A percentile compares a stretch with the other conserved stretches of the same genome.
phyloP scores from a whole-genome alignment of 768 basidiomycete species.

The Mycena kentingensis region DNA sequence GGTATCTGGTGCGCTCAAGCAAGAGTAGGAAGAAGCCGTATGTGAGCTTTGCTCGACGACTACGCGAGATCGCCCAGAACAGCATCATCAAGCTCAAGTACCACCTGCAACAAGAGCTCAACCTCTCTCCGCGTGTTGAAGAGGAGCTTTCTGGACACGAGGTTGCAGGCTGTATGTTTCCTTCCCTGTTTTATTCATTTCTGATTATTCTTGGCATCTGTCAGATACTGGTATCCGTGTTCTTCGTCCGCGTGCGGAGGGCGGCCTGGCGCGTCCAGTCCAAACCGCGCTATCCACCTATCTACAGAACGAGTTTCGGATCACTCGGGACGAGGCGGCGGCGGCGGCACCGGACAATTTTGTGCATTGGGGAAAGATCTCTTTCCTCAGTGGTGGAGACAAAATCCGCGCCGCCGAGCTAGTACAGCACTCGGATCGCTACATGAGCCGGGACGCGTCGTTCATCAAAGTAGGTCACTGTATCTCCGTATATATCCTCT shows the following conservation, averaged over 20 bases:
- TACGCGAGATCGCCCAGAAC: slow-evolving; percentile 1
- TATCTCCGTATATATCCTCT: not conserved
- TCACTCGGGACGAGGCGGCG: not conserved
- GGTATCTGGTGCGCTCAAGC: slow-evolving; percentile 1
- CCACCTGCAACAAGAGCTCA: not conserved
- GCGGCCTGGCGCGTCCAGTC: not conserved
- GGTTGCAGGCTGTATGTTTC: not conserved
- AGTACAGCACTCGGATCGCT: not conserved
- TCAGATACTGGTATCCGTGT: slow-evolving; percentile 3
- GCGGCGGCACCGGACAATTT: not conserved
- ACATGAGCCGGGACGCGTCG: slow-evolving; percentile 8
- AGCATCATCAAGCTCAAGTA: slow-evolving; percentile 7
- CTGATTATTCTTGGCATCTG: too few relatives aligned
- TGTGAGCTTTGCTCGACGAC: slow-evolving; percentile 7
- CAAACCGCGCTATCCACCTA: not conserved
- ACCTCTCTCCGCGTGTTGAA: not conserved
- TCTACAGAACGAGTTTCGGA: not conserved
- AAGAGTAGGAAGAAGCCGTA: slow-evolving; percentile 1
- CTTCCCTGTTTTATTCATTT: too few relatives aligned
- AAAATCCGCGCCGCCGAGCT: not conserved
- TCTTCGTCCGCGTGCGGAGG: not conserved
- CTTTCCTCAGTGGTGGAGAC: not conserved
- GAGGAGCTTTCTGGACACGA: not conserved
- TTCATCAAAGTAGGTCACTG: slow-evolving; percentile 1
- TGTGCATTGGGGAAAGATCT: slow-evolving; percentile 5